Base-by-base conservation (phyloP, 108 stramenopile genomes). In the Cylindrotheca closterium region DNA sequence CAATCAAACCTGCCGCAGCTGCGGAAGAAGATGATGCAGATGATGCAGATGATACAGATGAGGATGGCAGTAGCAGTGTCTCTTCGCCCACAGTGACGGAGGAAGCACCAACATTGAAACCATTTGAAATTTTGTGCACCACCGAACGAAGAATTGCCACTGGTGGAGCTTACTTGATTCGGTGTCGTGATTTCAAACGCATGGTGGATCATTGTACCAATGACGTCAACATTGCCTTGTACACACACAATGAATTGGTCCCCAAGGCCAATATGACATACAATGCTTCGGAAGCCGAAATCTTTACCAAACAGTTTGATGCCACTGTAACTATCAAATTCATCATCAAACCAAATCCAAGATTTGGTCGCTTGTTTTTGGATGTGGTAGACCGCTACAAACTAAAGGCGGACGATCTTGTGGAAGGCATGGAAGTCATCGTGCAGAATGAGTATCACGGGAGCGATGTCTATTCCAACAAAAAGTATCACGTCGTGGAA, bases 321-420 rank as follows among this genome's bases (percentile, higher is more conserved):
- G 51, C 63, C 3, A 53, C 63, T 17, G 30, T 64, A 5, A 52
- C 50, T 37, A 30, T 64, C 15, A 64, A 64, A 51, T 19, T 30
- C 22, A 22, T 2, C 3, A 5, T 22, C 5, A 33, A 21, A 22
- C 2, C 48, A 1, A 30, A 25, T 2, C 63, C 63, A n/a, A 5
- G 8, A 12, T 64, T 50, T 49, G 63, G 63, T 21, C 48, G 27
- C 18, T 52, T 64, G 30, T 64, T 32, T 49, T 18, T 53, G 3
- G 63, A 64, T 49, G 30, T 64, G 51, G 63, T 64, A 15, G 63
- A 64, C 27, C 33, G 33, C 22, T 64, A 64, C 30, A 24, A 3
- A 30, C 30, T 30, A n/a, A n/a, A n/a, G 3, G 2, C 1, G 47
- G 60, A 47, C 7, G 60, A 61, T 25, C 21, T 61, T 49, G 47